Conservation (phyloP, 2,329 filamentous ascomycete species). For the Trichoderma atrobrunneum region DNA sequence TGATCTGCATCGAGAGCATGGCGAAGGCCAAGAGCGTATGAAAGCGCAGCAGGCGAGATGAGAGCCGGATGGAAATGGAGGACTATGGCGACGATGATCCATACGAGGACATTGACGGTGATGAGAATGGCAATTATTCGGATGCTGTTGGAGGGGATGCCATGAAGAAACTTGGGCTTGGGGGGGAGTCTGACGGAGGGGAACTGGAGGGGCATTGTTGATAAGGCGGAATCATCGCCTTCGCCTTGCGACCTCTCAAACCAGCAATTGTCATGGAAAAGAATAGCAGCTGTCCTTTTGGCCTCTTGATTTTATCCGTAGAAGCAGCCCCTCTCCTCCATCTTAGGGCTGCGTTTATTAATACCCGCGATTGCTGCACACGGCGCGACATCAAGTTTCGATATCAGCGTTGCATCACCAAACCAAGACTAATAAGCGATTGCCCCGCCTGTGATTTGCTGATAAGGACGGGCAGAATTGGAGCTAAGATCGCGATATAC, state of each 20-base stretch:
- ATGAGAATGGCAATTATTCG: slow-evolving; percentile 52
- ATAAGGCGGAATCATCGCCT: neutral
- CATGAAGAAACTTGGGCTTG: slow-evolving; percentile 33
- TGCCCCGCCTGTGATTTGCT: neutral
- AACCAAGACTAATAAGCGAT: neutral
- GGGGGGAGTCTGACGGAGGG: slow-evolving; percentile 14
- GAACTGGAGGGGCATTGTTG: neutral
- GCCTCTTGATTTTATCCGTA: neutral
- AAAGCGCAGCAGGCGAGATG: slow-evolving; percentile 75
- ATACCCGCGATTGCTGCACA: neutral
- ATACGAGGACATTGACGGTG: slow-evolving; percentile 51
- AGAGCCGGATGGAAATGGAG: slow-evolving; percentile 57
- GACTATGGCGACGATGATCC: slow-evolving; percentile 53
- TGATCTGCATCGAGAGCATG: slow-evolving; percentile 99
- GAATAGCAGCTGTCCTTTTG: neutral
- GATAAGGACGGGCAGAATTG: neutral
- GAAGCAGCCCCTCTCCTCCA: neutral
- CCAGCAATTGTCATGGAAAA: neutral
- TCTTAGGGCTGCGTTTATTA: neutral
- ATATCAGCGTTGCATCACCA: slow-evolving; percentile 5
- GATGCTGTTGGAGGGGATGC: slow-evolving; percentile 37
- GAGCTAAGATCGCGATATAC: neutral
- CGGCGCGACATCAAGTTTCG: neutral
- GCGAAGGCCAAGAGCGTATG: slow-evolving; percentile 84
- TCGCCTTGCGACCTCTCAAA: neutral